Evolutionary conservation across 2,329 filamentous ascomycete genomes (phyloP).

Genomic region (Aaosphaeria pasadenensis): DNA sequence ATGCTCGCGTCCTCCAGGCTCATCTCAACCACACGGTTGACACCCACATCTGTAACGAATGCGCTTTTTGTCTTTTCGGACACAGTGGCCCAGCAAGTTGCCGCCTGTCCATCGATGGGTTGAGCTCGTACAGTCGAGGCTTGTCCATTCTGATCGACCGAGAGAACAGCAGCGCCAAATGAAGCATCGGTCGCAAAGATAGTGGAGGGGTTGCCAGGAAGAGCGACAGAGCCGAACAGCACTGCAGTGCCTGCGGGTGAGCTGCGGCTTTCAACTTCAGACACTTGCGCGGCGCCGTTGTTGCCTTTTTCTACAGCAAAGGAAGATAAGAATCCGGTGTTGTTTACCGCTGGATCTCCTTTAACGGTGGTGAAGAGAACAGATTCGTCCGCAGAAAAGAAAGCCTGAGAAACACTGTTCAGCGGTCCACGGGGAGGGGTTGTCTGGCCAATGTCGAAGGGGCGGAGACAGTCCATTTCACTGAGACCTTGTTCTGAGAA

Average conservation of each 20-base stretch:
- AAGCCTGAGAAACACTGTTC: slow-evolving; percentile 59
- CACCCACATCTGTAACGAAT: slow-evolving; percentile 57
- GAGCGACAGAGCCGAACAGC: slow-evolving; percentile 52
- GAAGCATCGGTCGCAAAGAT: slow-evolving; percentile 59
- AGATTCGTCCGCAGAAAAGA: slow-evolving; percentile 56
- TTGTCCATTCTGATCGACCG: slow-evolving; percentile 34
- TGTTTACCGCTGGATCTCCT: slow-evolving; percentile 54
- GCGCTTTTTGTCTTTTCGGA: slow-evolving; percentile 48
- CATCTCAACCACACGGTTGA: slow-evolving; percentile 58
- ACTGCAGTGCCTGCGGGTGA: slow-evolving; percentile 56
- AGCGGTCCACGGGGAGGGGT: slow-evolving; percentile 58
- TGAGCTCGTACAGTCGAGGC: slow-evolving; percentile 36
- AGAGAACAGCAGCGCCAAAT: slow-evolving; percentile 54
- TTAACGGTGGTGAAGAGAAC: slow-evolving; percentile 59
- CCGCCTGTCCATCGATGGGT: slow-evolving; percentile 50
- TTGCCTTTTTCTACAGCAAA: slow-evolving; percentile 45
- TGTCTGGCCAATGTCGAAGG: slow-evolving; percentile 52
- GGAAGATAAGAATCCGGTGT: slow-evolving; percentile 55
- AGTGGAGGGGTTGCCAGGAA: slow-evolving; percentile 39
- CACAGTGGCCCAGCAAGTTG: slow-evolving; percentile 59
- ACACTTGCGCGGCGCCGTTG: slow-evolving; percentile 4
- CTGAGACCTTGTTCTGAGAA: slow-evolving; percentile 29
- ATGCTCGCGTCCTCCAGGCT: slow-evolving; percentile 49
- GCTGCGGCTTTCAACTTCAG: slow-evolving; percentile 25
- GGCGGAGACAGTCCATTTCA: slow-evolving; percentile 30